Conservation (phyloP, 176 grass and related monocot genomes). For the Pharus latifolius region DNA sequence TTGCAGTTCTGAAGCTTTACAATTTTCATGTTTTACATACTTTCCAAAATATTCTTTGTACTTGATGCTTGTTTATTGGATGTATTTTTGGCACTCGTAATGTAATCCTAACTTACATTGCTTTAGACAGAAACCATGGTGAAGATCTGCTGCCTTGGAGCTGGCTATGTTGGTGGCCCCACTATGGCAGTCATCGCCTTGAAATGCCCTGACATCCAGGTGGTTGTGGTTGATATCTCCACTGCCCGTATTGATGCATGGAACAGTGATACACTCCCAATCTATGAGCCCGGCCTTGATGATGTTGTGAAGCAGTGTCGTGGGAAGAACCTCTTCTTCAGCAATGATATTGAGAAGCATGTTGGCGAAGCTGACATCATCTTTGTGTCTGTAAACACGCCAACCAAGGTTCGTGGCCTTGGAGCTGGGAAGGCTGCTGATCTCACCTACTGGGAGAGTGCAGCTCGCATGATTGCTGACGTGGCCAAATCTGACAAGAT, state of each 20-base stretch:
- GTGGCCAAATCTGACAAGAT: slow-evolving; percentile 58
- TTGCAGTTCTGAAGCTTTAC: not conserved
- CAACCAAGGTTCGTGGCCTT: slow-evolving; percentile 56
- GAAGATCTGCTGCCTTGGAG: slow-evolving; percentile 73
- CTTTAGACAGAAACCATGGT: slow-evolving; percentile 28
- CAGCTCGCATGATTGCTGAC: slow-evolving; percentile 59
- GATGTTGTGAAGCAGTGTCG: slow-evolving; percentile 54
- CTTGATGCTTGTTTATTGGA: no score
- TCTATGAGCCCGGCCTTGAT: slow-evolving; percentile 63
- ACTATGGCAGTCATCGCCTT: slow-evolving; percentile 68
- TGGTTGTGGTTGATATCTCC: slow-evolving; percentile 56
- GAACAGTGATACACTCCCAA: slow-evolving; percentile 57
- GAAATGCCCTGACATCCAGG: slow-evolving; percentile 49
- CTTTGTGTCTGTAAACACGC: slow-evolving; percentile 70
- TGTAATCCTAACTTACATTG: not conserved
- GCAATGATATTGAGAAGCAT: slow-evolving; percentile 61
- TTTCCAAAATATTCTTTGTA: not conserved
- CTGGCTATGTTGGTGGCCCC: slow-evolving; percentile 67
- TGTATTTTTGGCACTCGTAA: not conserved
- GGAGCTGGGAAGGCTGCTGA: slow-evolving; percentile 68
- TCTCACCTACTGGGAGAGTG: slow-evolving; percentile 70
- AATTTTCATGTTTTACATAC: not conserved
- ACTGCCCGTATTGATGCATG: slow-evolving; percentile 41
- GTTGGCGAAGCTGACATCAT: slow-evolving; percentile 52
- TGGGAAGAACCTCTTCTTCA: slow-evolving; percentile 66